A percentile compares a stretch with the other conserved stretches of the same genome.
Conservation (phyloP, 2,329 filamentous ascomycete species). For the Ustulina deusta region DNA sequence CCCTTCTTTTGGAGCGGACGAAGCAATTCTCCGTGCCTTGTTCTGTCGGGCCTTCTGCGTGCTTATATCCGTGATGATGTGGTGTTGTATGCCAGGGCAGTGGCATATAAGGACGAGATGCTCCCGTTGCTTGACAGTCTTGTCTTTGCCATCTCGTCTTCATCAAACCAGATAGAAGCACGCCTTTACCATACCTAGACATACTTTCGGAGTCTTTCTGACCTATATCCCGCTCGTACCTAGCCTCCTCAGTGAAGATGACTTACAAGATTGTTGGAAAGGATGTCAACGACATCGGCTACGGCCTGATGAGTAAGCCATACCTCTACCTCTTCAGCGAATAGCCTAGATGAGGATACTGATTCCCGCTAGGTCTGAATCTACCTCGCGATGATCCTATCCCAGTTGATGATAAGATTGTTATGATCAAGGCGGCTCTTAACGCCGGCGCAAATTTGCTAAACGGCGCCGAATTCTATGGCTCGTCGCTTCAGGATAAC, state of each 20-base stretch:
- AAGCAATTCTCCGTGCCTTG: not conserved
- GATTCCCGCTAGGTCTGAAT: conserved; percentile 53
- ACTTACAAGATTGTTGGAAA: conserved; percentile 38
- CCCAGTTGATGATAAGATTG: conserved; percentile 53
- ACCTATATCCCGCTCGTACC: not conserved
- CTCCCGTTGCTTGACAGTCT: not conserved
- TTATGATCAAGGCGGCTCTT: conserved; percentile 60
- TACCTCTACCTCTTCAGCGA: not conserved
- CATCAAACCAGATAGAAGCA: not conserved
- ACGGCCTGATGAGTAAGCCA: conserved; percentile 50
- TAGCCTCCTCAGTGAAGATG: conserved; percentile 17
- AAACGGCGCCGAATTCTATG: conserved; percentile 67
- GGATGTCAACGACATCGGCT: conserved; percentile 39
- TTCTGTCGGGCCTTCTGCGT: not conserved
- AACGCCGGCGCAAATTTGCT: conserved; percentile 53
- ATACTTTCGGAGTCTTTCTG: too few relatives aligned
- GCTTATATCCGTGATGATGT: conserved; percentile 20
- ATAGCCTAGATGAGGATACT: not conserved
- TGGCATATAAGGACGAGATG: conserved; percentile 22
- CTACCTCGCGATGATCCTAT: conserved; percentile 55
- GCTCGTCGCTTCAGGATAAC: conserved; percentile 57
- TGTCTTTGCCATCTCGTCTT: not conserved
- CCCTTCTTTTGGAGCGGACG: not conserved
- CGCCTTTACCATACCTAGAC: not conserved
- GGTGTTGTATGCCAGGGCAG: too few relatives aligned